Evolutionary conservation across 345 rosid genomes (phyloP), one percentile per base, ranked within the genome.

Genomic region (Eucalyptus grandis): DNA sequence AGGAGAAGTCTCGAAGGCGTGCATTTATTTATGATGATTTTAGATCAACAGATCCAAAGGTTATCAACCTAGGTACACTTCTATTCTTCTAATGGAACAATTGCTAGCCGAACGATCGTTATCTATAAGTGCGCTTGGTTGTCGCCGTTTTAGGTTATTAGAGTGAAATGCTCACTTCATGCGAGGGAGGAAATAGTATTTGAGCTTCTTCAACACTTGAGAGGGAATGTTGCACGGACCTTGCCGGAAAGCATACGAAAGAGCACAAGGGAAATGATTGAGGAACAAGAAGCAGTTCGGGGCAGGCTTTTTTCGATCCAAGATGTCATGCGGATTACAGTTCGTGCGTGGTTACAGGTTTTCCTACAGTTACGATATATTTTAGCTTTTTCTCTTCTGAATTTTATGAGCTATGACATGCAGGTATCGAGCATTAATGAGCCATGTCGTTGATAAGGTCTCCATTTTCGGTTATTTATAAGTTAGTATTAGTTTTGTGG

Each of bases 151-250:
- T 82, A 93, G 95, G 97, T 94, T 83, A 95, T 95, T 89, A 90
- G 97, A 87, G 96, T 93, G 89, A 95, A 95, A 90, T 95, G 95
- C 94, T 95, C 95, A 1, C 96, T 95, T 82, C 96, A 95, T 50
- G 96, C 95, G 15, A 91, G 95, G 72, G 96, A 94, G 88, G 95
- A 95, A 91, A 95, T 94, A 37, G 93, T 94, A 14, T 95, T 94
- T 37, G 96, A 95, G 91, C 96, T 95, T 88, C 93, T 94, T 91
- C 95, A 92, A 81, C 93, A 94, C 60, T 47, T 95, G 49, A 47
- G 49, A 47, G 4, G 1, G 47, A 93, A 92, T 69, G 54, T 88
- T 81, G 82, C 95, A 40, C 89, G 90, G 88, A 87, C 31, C 31
- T 88, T 95, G 88, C 91, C 93, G 30, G 92, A 92, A 67, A 90